phyloP scores from a whole-genome alignment of 345 rosid genomes.

The Salix udensis region DNA sequence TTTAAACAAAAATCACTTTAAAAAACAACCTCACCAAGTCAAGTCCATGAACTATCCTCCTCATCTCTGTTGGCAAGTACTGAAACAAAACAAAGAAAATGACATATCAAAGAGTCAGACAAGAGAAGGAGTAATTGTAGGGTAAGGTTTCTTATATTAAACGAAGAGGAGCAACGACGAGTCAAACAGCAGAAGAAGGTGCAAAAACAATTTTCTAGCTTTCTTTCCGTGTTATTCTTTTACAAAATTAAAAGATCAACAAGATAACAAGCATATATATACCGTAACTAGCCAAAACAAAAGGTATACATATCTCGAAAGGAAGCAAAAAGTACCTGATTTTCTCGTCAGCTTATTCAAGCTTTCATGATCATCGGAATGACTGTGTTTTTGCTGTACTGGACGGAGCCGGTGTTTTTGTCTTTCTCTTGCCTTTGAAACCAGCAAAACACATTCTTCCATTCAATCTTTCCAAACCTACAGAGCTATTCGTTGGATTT shows the following conservation, averaged over 20 bases:
- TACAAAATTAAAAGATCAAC: neutral
- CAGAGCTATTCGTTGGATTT: constrained; percentile 20
- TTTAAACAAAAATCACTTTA: no score
- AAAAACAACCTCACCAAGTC: constrained; percentile 12
- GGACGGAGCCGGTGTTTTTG: constrained; percentile 8
- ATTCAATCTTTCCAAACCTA: constrained; percentile 19
- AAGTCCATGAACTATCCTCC: constrained; percentile 28
- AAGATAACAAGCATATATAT: neutral
- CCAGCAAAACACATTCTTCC: constrained; percentile 25
- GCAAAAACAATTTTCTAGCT: neutral
- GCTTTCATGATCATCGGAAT: constrained; percentile 6
- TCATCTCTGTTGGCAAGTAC: constrained; percentile 19
- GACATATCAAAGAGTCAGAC: neutral
- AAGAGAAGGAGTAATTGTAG: neutral
- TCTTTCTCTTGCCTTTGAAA: constrained; percentile 25
- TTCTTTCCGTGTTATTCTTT: neutral
- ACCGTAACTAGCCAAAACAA: neutral
- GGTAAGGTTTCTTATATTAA: no score
- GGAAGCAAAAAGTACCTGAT: constrained; percentile 15
- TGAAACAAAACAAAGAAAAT: neutral
- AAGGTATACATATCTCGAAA: neutral
- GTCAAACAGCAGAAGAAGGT: neutral
- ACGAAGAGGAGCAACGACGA: neutral
- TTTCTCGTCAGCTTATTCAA: constrained; percentile 17
- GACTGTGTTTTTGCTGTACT: constrained; percentile 9